phyloP scores from a whole-genome alignment of 1,284 basidiomycete genomes.

The Trichosporon sp. region DNA sequence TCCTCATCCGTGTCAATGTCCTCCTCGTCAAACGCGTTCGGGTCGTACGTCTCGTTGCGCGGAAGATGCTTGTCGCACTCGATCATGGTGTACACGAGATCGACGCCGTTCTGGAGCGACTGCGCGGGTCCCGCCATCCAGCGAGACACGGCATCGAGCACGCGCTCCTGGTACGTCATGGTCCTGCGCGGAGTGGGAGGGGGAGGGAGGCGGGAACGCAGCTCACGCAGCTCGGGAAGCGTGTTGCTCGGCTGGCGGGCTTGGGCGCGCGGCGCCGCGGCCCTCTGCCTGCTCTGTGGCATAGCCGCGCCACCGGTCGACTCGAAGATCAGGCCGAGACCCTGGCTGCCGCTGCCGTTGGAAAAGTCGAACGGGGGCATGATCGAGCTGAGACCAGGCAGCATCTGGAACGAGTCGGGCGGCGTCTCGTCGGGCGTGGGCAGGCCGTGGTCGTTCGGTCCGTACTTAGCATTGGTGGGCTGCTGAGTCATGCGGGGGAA shows the following conservation, averaged over 20 bases:
- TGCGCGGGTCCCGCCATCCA: neutral
- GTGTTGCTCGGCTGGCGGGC: neutral
- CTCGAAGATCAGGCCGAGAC: slow-evolving; percentile 7
- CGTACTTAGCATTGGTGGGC: neutral
- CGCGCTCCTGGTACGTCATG: neutral
- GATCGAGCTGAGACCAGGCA: neutral
- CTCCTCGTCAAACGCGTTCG: slow-evolving; percentile 3
- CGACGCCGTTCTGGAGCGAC: neutral
- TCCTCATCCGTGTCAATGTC: slow-evolving; percentile 13
- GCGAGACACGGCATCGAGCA: neutral
- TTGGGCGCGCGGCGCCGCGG: too few relatives aligned
- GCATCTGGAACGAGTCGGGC: neutral
- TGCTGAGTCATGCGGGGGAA: neutral
- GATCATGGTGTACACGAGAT: slow-evolving; percentile 14
- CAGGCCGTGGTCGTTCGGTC: neutral
- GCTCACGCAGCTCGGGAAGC: neutral
- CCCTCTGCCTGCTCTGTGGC: too few relatives aligned
- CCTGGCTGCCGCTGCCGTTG: neutral
- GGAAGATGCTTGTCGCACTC: neutral
- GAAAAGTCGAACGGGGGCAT: neutral
- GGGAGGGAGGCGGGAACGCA: neutral
- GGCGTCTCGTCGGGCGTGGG: slow-evolving; percentile 1
- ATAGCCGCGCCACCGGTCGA: too few relatives aligned
- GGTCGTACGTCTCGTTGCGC: neutral
- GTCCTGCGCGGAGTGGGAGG: neutral